Evolutionary conservation across 2,329 filamentous ascomycete genomes (phyloP), one percentile per base, ranked within the genome.

Genomic region (Penicillium sp.): DNA sequence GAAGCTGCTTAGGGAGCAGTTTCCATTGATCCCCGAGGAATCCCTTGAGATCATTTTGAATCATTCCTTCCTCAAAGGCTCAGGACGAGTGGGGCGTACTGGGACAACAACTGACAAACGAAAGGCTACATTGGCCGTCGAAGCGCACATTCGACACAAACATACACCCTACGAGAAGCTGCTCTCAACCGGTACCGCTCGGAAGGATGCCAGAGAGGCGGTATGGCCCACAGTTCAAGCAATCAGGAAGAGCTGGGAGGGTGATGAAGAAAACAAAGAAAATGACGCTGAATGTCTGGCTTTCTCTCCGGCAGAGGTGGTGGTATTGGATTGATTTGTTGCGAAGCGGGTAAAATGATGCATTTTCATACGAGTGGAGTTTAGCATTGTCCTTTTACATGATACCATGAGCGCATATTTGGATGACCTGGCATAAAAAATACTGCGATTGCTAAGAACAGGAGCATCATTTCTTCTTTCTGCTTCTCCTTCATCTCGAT

Each of bases 101-200:
- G 47, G 57, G n/a, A 64, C 42, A 7, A 54, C 53, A 3, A 58
- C 60, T 0, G 68, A 73, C 6, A 51, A 67, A 20, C 49, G 51
- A 3, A 70, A 71, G 40, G 67, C 64, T 1, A 46, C 54, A 3
- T 46, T 74, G 31, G 71, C 70, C 0, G 70, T 73, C 10, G 65
- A 71, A 44, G 71, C 71, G 24, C 68, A 74, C 58, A 69, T 74
- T 44, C 59, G 71, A 20, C 71, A 74, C 52, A 59, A 54, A 4
- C 67, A 69, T 51, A 74, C 70, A 1, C 55, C 60, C 0, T 74
- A 73, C 40, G 70, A 74, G 6, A 42, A 40, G 6, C 42, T 72
- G 18, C 59, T 71, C 1, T 44, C 54, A 3, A 32, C 44, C 0
- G 66, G 65, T 0, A 40, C 56, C 10, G 45, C 49, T 1, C 58